Evolutionary conservation across 2,329 filamentous ascomycete species (phyloP).

Genomic region (Aspergillus sp.): DNA sequence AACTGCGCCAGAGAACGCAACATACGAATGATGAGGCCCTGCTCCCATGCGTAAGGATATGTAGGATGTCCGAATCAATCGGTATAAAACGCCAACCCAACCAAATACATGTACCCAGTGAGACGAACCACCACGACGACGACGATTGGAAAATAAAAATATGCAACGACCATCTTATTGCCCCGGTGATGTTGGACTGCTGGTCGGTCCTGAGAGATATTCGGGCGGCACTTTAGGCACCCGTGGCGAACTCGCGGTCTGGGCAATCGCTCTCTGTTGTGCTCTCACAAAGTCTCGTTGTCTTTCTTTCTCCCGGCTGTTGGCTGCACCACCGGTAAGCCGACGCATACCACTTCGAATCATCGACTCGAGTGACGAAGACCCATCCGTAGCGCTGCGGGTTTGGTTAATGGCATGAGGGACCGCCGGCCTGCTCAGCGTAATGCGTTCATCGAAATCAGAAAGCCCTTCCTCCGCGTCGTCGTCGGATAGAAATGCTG

Average conservation of each 20-base stretch:
- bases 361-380: constrained; percentile 45
- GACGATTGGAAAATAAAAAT: neutral
- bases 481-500: constrained; percentile 70
- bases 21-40: neutral
- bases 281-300: constrained; percentile 43
- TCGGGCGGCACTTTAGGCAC: constrained; percentile 49
- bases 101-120: neutral
- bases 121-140: neutral
- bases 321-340: constrained; percentile 43
- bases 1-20: too few relatives aligned
- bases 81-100: neutral
- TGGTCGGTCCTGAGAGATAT: constrained; percentile 40
- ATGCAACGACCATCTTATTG: constrained; percentile 6
- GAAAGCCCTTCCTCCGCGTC: constrained; percentile 76
- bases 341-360: constrained; percentile 47
- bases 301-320: constrained; percentile 42
- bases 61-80: neutral
- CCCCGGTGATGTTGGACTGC: constrained; percentile 35
- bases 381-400: constrained; percentile 37
- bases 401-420: constrained; percentile 21
- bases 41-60: neutral
- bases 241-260: constrained; percentile 39
- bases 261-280: constrained; percentile 40
- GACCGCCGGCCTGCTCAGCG: constrained; percentile 22
- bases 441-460: constrained; percentile 70